Base-by-base conservation (phyloP, 2,329 filamentous ascomycete species). In the Verticillium nonalfalfae region DNA sequence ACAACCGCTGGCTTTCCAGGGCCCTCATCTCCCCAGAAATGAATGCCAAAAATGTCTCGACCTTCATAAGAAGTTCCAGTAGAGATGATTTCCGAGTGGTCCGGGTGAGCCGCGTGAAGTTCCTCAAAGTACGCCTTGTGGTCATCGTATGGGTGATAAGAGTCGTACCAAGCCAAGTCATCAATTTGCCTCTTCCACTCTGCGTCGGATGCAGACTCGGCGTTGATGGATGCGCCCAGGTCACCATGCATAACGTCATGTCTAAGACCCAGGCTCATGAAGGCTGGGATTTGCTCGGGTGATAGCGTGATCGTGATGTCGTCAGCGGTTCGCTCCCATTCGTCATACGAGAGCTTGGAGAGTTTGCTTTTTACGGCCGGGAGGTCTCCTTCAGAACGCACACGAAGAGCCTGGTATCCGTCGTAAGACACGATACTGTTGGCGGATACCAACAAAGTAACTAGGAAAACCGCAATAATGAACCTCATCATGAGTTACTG, bases 31-130 rank as follows among this genome's bases (percentile, higher is more conserved):
- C 81, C 81, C 70, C 74, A 83, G 33, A 84, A 71, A 64, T 83
- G 81, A 56, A 84, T 65, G 0, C 86, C 89, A 21, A 83, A 82
- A 55, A 92, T 90, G 62, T 74, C 68, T 38, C 79, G 71, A 7
- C 78, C 79, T 65, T 80, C 69, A 38, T 74, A 74, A 0, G 79
- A 81, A 7, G 69, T 74, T 0, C 81, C 81, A 6, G 78, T 72
- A 1, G 74, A 76, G 7, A 83, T 71, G 6, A 81, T 70, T 67
- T 81, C 74, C 2, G 81, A 78, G 63, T 81, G 80, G 7, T 70
- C 70, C 2, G 79, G 74, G 60, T 80, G 78, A 5, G 70, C 64
- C 3, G 69, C 64, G 10, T 77, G 75, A 10, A 84, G 67, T 55
- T 78, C 73, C 2, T 73, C 66, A 57, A 81, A 73, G 66, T 77